Evolutionary conservation across 257 asterid species (phyloP), one percentile per base, ranked within the genome.

Genomic region (Misopates orontium): DNA sequence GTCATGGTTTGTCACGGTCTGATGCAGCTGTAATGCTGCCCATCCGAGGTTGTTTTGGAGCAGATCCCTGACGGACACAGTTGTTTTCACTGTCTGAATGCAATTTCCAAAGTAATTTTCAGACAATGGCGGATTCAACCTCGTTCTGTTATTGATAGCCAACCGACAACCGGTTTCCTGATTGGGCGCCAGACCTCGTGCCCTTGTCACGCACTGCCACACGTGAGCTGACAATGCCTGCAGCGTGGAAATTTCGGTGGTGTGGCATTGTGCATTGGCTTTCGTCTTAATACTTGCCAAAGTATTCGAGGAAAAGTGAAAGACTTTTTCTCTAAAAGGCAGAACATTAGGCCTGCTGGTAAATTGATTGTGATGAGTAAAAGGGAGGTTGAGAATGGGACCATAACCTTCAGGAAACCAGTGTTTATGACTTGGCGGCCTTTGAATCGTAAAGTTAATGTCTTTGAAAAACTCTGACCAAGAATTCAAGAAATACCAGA

Each of bases 181-280:
- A 41, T 62, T 69, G 0, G 69, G 47, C 4, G 56, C 17, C 5
- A 74, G 47, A 1, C 58, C 44, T 4, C 80, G 64, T 0, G 64
- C 60, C 42, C 72, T 67, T 10, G 70, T 78, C 18, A 76, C 71
- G 17, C 75, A 73, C 36, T 75, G 71, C 84, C 84, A 76, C 19
- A 76, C n/a, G 25, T 31, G 76, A 24, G 84, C 79, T 4, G 82
- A 70, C 23, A 76, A 41, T 6, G 84, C 75, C 63, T 76, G 79
- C 31, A 76, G 25, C n/a, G 79, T 45, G 2, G 84, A 80, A 32
- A 79, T 66, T 50, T 70, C 69, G 42, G 67, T 62, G 36, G 67
- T 57, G 5, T 62, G 45, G 68, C 62, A 56, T 56, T 78, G 78
- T 10, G 62, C 11, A 53, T 71, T 78, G 22, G 80, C 80, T 60